Percentiles rank a stretch among this genome's conserved stretches.
These are phyloP conservation scores for Microcera coccophila DNA, from an alignment of 2,329 filamentous ascomycete genomes.

Conservation along the genomic window DNA sequence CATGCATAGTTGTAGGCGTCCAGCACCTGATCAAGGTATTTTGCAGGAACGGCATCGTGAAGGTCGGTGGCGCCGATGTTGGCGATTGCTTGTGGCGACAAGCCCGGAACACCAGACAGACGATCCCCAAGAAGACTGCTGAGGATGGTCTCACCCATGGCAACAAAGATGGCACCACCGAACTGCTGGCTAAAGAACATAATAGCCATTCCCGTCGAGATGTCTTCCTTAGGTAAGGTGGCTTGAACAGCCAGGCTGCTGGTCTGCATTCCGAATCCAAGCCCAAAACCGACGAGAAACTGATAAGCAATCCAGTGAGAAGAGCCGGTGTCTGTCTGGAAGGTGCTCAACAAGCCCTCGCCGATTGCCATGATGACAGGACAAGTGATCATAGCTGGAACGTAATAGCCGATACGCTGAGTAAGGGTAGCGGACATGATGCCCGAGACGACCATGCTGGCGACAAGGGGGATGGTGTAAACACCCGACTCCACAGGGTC, in stretches of 20 bases:
- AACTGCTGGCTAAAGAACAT: slow-evolving; percentile 58
- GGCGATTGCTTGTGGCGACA: slow-evolving; percentile 42
- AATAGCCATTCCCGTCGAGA: slow-evolving; percentile 53
- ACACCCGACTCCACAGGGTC: slow-evolving; percentile 53
- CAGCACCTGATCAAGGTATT: slow-evolving; percentile 52
- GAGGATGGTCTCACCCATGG: slow-evolving; percentile 53
- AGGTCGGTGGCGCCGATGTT: slow-evolving; percentile 58
- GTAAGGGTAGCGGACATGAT: slow-evolving; percentile 47
- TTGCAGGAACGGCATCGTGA: slow-evolving; percentile 45
- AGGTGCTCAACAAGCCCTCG: slow-evolving; percentile 55
- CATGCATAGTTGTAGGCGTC: slow-evolving; percentile 63
- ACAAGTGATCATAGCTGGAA: slow-evolving; percentile 51
- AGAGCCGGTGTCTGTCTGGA: slow-evolving; percentile 43
- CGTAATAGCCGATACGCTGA: slow-evolving; percentile 56
- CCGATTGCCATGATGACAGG: slow-evolving; percentile 50
- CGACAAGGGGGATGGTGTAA: slow-evolving; percentile 54
- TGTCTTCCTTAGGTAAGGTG: slow-evolving; percentile 47
- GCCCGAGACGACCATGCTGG: slow-evolving; percentile 52
- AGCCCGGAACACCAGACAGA: slow-evolving; percentile 38
- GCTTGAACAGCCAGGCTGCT: slow-evolving; percentile 54
- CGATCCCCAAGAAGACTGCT: slow-evolving; percentile 42
- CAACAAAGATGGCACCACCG: slow-evolving; percentile 55
- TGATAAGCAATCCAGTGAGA: slow-evolving; percentile 58
- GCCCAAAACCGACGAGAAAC: slow-evolving; percentile 54
- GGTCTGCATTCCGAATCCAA: slow-evolving; percentile 58